phyloP scores from a whole-genome alignment of 2,329 filamentous ascomycete genomes.

The Colletotrichum acutatum region DNA sequence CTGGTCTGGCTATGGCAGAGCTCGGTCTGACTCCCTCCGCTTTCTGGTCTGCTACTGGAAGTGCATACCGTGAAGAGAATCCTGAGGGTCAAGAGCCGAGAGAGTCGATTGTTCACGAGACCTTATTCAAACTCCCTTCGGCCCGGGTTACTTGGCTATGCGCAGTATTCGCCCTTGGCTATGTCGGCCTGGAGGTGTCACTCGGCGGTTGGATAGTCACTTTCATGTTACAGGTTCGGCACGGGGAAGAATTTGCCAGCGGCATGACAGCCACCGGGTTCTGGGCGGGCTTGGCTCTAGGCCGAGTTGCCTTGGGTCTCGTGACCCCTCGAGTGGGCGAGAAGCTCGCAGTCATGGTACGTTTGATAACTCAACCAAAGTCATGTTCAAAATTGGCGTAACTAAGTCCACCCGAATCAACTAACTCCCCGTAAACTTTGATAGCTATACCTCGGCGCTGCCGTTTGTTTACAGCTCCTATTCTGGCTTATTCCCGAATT shows the following conservation, averaged over 20 bases:
- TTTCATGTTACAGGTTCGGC: constrained; percentile 82
- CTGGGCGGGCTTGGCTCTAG: constrained; percentile 84
- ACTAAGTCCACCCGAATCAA: neutral
- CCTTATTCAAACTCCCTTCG: neutral
- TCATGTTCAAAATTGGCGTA: neutral
- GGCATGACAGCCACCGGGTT: constrained; percentile 83
- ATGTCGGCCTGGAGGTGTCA: constrained; percentile 81
- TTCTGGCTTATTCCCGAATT: constrained; percentile 87
- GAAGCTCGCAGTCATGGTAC: constrained; percentile 1
- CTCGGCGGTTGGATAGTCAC: constrained; percentile 83
- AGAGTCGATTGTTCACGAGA: constrained; percentile 7
- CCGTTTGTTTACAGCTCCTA: constrained; percentile 74
- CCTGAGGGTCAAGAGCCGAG: neutral
- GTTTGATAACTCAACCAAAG: neutral
- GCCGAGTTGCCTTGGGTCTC: constrained; percentile 79
- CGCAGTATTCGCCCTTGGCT: constrained; percentile 78
- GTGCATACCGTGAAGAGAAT: constrained; percentile 59
- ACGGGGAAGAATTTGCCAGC: constrained; percentile 74
- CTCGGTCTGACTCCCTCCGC: constrained; percentile 59
- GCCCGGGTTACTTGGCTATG: constrained; percentile 69
- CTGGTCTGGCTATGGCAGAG: constrained; percentile 67
- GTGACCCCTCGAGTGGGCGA: constrained; percentile 71
- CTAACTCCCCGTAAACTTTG: neutral
- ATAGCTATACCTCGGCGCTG: constrained; percentile 70
- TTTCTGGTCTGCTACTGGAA: constrained; percentile 73